These are phyloP conservation scores for Tetrahymena malaccensis DNA, from an alignment of 73 alveolate genomes.

Conservation along the genomic window DNA sequence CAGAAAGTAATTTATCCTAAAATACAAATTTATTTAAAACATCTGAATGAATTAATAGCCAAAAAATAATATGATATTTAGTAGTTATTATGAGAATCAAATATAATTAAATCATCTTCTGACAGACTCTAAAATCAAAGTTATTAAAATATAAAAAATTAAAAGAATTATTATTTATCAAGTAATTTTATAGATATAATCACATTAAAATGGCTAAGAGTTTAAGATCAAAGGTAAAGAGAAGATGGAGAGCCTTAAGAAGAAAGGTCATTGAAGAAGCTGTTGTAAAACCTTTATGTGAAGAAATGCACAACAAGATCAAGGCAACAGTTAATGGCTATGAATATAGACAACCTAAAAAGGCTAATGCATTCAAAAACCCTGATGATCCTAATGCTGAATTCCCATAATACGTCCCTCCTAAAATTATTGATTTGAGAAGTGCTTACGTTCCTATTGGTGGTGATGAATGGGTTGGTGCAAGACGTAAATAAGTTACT, in stretches of 20 bases:
- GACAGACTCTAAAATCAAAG: not conserved
- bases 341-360: not conserved
- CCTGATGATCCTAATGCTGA: slow-evolving; percentile 33
- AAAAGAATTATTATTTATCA: not conserved
- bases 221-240: slow-evolving; percentile 39
- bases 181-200: not conserved
- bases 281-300: not conserved
- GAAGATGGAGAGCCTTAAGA: slow-evolving; percentile 42
- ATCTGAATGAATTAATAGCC: not conserved
- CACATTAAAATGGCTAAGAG: slow-evolving; percentile 23
- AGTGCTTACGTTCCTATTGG: slow-evolving; percentile 19
- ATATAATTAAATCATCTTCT: not conserved
- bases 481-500: slow-evolving; percentile 5
- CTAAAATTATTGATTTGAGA: slow-evolving; percentile 24
- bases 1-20: not conserved
- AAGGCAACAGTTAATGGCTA: slow-evolving; percentile 33
- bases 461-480: slow-evolving; percentile 35
- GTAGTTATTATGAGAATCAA: not conserved
- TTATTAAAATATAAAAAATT: not conserved
- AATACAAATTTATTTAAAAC: not conserved
- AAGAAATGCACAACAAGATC: slow-evolving; percentile 14
- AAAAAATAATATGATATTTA: not conserved
- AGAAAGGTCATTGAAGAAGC: slow-evolving; percentile 9
- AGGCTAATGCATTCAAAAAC: slow-evolving; percentile 12
- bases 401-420: slow-evolving; percentile 15